Evolutionary conservation across 1,284 basidiomycete species (phyloP).

Genomic region (Malassezia japonica): DNA sequence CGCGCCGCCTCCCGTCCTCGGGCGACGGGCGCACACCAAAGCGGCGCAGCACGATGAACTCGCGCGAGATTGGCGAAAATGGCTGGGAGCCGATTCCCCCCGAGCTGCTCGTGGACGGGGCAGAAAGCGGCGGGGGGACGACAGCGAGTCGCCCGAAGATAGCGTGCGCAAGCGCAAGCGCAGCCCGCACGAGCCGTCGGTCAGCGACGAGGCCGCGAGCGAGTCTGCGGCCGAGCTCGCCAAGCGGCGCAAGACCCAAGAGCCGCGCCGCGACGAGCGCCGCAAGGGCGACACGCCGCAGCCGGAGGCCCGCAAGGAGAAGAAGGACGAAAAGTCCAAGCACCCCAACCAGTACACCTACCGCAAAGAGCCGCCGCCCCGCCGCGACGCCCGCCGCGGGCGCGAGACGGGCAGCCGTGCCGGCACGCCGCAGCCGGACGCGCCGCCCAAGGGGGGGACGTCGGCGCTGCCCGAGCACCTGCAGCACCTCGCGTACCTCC

Average conservation of each 20-base stretch:
- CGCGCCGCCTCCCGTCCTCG: neutral
- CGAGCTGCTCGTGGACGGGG: conserved; percentile 51
- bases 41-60: conserved; percentile 74
- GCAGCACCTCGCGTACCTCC: conserved; percentile 69
- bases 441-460: neutral
- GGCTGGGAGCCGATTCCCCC: conserved; percentile 62
- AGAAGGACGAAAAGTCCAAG: conserved; percentile 27
- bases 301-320: conserved; percentile 15
- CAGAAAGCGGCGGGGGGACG: conserved; percentile 7
- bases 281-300: conserved; percentile 3
- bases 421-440: conserved; percentile 28
- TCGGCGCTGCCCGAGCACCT: conserved; percentile 82
- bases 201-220: conserved; percentile 13
- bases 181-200: conserved; percentile 14
- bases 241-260: conserved; percentile 31
- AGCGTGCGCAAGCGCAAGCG: conserved; percentile 14
- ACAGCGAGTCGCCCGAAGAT: conserved; percentile 22
- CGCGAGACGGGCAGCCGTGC: conserved; percentile 20
- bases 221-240: conserved; percentile 18
- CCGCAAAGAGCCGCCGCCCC: conserved; percentile 42
- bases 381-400: conserved; percentile 8
- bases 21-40: conserved; percentile 3
- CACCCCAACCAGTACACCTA: conserved; percentile 54
- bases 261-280: conserved; percentile 26
- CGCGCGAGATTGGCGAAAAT: conserved; percentile 84